phyloP scores from a whole-genome alignment of 208 protist species.

The Porcisia deanei region DNA sequence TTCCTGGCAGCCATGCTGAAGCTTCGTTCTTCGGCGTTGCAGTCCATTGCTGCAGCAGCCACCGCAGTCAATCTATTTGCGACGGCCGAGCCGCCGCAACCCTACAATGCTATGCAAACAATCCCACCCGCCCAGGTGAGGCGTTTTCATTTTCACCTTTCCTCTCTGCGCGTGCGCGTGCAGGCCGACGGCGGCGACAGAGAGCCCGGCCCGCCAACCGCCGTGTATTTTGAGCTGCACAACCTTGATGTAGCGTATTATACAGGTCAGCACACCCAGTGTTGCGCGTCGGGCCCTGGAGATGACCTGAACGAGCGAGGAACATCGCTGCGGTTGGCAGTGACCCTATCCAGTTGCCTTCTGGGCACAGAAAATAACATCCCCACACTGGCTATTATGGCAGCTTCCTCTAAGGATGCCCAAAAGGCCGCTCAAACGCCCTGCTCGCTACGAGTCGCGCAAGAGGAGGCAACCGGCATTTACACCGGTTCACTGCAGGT shows the following conservation, averaged over 20 bases:
- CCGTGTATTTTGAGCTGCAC: conserved; percentile 23
- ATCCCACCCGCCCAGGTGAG: background rate
- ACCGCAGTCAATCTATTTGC: background rate
- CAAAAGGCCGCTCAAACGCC: background rate
- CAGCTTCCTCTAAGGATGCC: background rate
- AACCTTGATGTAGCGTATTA: conserved; percentile 18
- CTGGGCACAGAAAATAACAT: conserved; percentile 21
- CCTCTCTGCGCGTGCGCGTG: conserved; percentile 19
- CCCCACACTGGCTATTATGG: conserved; percentile 15
- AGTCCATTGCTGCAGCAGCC: background rate
- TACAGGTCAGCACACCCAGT: background rate
- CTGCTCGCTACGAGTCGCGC: conserved; percentile 6
- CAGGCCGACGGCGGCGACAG: conserved; percentile 6
- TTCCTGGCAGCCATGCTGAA: conserved; percentile 9
- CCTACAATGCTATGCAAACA: background rate
- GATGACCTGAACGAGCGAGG: background rate
- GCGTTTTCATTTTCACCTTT: conserved; percentile 10
- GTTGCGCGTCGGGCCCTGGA: background rate
- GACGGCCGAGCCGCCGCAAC: background rate
- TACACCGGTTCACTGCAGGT: conserved; percentile 37
- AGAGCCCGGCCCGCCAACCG: background rate
- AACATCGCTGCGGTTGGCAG: conserved; percentile 5
- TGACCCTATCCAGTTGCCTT: conserved; percentile 20
- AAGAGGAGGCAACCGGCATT: conserved; percentile 6
- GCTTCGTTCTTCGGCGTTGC: conserved; percentile 16